These are phyloP conservation scores for Cutaneotrichosporon spelunceum DNA, from an alignment of 1,284 basidiomycete genomes.

Conservation along the genomic window DNA sequence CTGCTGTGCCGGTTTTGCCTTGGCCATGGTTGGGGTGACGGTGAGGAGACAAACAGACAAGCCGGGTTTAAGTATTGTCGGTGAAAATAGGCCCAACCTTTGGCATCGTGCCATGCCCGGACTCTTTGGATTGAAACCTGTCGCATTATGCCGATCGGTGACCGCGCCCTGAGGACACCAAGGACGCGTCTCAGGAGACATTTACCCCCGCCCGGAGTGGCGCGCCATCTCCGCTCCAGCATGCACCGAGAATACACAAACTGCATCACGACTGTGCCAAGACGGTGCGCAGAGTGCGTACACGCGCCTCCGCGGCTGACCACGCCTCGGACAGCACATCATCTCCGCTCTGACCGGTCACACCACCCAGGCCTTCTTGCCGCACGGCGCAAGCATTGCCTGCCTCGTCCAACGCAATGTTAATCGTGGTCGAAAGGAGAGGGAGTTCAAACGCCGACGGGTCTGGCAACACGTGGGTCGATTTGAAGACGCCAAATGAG, in stretches of 20 bases:
- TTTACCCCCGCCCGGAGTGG: neutral
- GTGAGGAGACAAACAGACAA: neutral
- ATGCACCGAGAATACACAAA: neutral
- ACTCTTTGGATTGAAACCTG: neutral
- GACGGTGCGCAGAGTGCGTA: conserved; percentile 30
- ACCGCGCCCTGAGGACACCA: neutral
- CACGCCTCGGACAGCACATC: conserved; percentile 41
- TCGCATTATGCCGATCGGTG: neutral
- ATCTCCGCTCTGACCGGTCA: conserved; percentile 46
- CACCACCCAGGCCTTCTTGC: conserved; percentile 62
- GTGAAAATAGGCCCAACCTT: neutral
- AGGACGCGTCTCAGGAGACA: neutral
- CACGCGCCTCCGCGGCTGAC: conserved; percentile 37
- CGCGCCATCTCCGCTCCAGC: neutral
- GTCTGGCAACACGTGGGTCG: conserved; percentile 72
- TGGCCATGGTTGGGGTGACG: conserved; percentile 6
- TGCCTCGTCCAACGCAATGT: conserved; percentile 61
- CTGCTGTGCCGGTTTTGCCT: neutral
- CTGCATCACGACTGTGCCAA: conserved; percentile 10
- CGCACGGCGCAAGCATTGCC: conserved; percentile 54
- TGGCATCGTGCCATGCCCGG: neutral
- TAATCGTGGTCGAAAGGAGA: conserved; percentile 67
- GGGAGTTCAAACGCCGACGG: conserved; percentile 88
- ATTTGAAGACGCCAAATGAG: conserved; percentile 79
- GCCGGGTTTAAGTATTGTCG: neutral